Evolutionary conservation across 805 yeast genomes (phyloP).

Genomic region (Pachysolen tannophilus): DNA sequence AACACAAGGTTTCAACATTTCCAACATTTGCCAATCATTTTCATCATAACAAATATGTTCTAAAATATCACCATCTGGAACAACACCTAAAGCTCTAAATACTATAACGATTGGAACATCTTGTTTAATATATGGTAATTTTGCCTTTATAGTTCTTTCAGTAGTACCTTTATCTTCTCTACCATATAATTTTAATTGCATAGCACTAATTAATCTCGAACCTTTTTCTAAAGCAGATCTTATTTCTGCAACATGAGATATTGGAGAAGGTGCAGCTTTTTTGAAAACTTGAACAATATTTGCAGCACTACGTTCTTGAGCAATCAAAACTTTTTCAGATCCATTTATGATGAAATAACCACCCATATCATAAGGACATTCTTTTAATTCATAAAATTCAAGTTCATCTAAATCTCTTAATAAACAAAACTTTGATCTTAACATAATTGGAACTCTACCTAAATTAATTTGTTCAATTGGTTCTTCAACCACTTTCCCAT

Average conservation of each 20-base stretch:
- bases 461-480: slow-evolving; percentile 69
- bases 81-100: slow-evolving; percentile 95
- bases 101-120: slow-evolving; percentile 97
- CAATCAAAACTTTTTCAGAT: slow-evolving; percentile 95
- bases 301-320: slow-evolving; percentile 98
- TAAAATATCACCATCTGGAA: slow-evolving; percentile 97
- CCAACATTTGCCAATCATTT: slow-evolving; percentile 99
- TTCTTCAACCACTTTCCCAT: slow-evolving; percentile 63
- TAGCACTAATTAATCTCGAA: slow-evolving; percentile 83
- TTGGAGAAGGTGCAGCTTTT: slow-evolving; percentile 95
- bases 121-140: slow-evolving; percentile 91
- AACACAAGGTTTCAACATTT: slow-evolving; percentile 97
- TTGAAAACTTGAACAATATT: slow-evolving; percentile 97
- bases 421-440: slow-evolving; percentile 93
- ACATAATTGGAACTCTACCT: slow-evolving; percentile 97
- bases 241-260: slow-evolving; percentile 93
- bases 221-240: slow-evolving; percentile 97
- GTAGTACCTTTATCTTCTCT: slow-evolving; percentile 59
- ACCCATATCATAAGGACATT: slow-evolving; percentile 99
- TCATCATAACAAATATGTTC: slow-evolving; percentile 98
- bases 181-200: slow-evolving; percentile 89
- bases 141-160: slow-evolving; percentile 87
- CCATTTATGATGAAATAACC: slow-evolving; percentile 98
- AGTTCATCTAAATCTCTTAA: slow-evolving; percentile 83
- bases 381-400: slow-evolving; percentile 91